Evolutionary conservation across 441 rosid genomes (phyloP).

Genomic region (Erysimum cheiri): DNA sequence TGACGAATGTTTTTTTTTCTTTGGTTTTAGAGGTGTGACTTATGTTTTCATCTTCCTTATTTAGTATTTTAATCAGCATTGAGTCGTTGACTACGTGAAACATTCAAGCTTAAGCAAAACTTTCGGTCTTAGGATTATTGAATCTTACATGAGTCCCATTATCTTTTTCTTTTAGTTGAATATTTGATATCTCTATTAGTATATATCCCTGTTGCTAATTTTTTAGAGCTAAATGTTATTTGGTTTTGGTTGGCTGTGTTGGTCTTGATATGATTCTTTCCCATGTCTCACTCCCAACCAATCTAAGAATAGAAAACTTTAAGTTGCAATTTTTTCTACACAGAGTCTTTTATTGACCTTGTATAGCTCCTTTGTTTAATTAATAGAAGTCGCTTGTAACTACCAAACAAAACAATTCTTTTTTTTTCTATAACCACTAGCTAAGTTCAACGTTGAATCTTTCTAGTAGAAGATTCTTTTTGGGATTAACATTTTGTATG

Average conservation of each 20-base stretch:
- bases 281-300: conserved; percentile 11
- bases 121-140: neutral
- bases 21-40: neutral
- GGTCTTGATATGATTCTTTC: conserved; percentile 7
- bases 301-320: conserved; percentile 14
- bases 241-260: neutral
- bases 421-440: conserved; percentile 19
- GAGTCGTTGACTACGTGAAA: conserved; percentile 25
- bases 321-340: conserved; percentile 5
- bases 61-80: conserved; percentile 14
- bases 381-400: conserved; percentile 2
- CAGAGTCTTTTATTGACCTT: conserved; percentile 28
- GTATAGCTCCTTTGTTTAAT: conserved; percentile 21
- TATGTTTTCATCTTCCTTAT: conserved; percentile 5
- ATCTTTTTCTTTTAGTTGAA: conserved; percentile 14
- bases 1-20: conserved; percentile 7
- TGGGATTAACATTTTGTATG: conserved; percentile 6
- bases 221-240: neutral
- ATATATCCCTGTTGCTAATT: conserved; percentile 16
- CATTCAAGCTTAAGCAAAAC: conserved; percentile 13
- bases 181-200: neutral
- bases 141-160: conserved; percentile 39
- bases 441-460: conserved; percentile 35
- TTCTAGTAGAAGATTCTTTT: conserved; percentile 29
- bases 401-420: conserved; percentile 17